phyloP scores from a whole-genome alignment of 1,139 yeast species.

The Lodderomyces orthopsilosis region DNA sequence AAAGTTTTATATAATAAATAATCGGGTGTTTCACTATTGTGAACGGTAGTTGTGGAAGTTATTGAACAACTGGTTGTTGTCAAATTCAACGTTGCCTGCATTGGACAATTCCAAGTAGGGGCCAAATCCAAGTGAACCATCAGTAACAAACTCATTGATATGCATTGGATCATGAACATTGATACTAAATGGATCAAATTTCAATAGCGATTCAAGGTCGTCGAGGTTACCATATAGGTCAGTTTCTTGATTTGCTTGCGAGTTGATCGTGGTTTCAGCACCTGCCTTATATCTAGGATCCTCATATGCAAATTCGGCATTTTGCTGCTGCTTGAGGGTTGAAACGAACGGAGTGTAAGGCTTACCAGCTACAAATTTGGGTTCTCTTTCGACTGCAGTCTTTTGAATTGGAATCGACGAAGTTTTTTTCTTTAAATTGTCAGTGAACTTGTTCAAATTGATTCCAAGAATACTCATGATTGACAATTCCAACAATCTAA shows the following conservation, averaged over 20 bases:
- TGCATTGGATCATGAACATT: constrained; percentile 37
- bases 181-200: constrained; percentile 43
- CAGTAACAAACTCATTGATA: constrained; percentile 61
- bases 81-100: neutral
- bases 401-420: constrained; percentile 22
- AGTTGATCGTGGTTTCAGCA: constrained; percentile 3
- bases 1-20: constrained; percentile 2
- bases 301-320: neutral
- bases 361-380: constrained; percentile 5
- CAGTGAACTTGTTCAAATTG: constrained; percentile 19
- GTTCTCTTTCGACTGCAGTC: constrained; percentile 25
- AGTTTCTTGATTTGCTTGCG: neutral
- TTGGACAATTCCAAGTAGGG: constrained; percentile 44
- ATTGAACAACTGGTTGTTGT: neutral
- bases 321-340: neutral
- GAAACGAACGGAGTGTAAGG: neutral
- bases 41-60: neutral
- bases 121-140: constrained; percentile 64
- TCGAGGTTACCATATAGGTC: constrained; percentile 8
- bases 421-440: constrained; percentile 18
- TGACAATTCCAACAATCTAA: constrained; percentile 55
- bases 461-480: constrained; percentile 51
- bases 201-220: constrained; percentile 29
- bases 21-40: neutral
- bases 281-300: neutral